Evolutionary conservation across 768 basidiomycete genomes (phyloP), one percentile per base, ranked within the genome.

Genomic region (Podaxis rugospora): DNA sequence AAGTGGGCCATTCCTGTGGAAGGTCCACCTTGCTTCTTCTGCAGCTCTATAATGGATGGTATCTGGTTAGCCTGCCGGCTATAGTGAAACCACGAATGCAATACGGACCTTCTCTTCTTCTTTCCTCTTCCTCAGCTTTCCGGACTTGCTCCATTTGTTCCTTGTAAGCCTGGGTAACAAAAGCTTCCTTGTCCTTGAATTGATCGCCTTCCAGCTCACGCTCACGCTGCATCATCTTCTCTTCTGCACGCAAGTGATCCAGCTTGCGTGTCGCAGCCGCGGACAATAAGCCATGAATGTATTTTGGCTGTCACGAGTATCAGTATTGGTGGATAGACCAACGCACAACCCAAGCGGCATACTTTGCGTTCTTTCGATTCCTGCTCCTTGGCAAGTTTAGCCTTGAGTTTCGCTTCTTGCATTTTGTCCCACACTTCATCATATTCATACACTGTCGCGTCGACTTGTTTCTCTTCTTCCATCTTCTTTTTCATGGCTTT

Each of bases 341-440:
- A 25, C 3, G 25, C 40, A 72, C 83, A 57, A 67, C 89, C 94
- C 42, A 9, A 44, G 18, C 18, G 42, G 18, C 42, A 18, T 6
- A 44, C 42, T 78, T 95, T 94, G 62, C 93, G 81, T 66, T 88
- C 88, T 62, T 83, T 84, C 2, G 85, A 68, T 65, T 95, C 94
- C 11, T 76, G 74, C 66, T 95, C 92, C 73, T 93, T 93, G 2
- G 76, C 80, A 66, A 83, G 83, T 68, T 93, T 92, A 69, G 89
- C 89, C 42, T 75, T 76, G 64, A 77, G 76, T 73, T 95, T 92
- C 0, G 86, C 89, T 65, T 89, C 85, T 74, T 98, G 95, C 88
- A 99, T 98, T 65, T 83, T 85, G 68, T 99, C 97, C 83, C 89
- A 98, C 3, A 98, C 87, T 73, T 93, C 95, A 70, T 99, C 97